Conservation (phyloP, 23 red algal species). For the Gracilaria domingensis region DNA sequence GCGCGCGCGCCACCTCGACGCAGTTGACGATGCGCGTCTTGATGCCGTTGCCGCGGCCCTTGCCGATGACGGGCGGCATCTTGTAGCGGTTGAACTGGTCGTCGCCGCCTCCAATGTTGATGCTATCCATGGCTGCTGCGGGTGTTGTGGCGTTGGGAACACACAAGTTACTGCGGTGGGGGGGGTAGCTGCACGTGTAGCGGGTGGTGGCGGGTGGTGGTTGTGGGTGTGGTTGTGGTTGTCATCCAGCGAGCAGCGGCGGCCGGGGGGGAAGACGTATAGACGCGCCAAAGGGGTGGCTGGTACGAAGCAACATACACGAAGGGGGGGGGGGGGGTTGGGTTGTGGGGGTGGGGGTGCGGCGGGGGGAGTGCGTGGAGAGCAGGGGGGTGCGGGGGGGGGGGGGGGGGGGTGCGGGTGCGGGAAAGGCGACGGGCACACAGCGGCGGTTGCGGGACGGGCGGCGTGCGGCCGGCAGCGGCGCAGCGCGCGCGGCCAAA, state of each 20-base stretch:
- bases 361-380: too few species aligned
- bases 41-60: conserved; percentile 95
- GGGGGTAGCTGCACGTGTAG: too few species aligned
- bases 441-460: too few species aligned
- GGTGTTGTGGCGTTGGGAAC: not conserved
- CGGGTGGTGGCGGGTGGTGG: not conserved
- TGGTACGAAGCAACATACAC: conserved; percentile 47
- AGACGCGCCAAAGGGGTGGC: conserved; percentile 14
- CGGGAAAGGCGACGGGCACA: too few species aligned
- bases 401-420: too few species aligned
- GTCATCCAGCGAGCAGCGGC: conserved; percentile 45
- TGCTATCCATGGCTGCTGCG: conserved; percentile 33
- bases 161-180: too few species aligned
- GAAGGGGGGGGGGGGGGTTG: too few species aligned
- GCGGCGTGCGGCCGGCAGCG: too few species aligned
- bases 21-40: conserved; percentile 98
- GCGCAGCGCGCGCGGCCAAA: too few species aligned
- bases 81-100: conserved; percentile 97
- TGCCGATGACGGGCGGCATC: conserved; percentile 93
- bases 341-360: too few species aligned
- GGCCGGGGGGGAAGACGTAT: conserved; percentile 31
- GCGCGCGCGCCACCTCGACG: conserved; percentile 82
- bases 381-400: too few species aligned
- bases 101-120: conserved; percentile 91
- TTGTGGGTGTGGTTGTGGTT: too few species aligned